These are phyloP conservation scores for Peronosclerospora sorghi DNA, from an alignment of 352 stramenopile species.

Conservation along the genomic window DNA sequence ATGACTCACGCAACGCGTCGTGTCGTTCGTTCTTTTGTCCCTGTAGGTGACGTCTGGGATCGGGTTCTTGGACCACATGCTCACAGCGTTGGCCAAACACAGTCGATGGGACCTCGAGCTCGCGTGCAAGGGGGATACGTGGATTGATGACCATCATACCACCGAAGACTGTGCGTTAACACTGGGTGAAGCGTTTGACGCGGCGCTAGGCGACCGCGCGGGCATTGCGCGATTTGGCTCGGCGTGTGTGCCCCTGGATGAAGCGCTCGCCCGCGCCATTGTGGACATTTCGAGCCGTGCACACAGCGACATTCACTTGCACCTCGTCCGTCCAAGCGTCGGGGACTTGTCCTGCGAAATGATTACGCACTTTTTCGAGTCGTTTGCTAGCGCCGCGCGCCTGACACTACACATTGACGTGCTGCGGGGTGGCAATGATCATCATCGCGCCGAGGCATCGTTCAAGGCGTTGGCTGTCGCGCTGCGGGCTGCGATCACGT, in stretches of 20 bases:
- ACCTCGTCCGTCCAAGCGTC: conserved; percentile 75
- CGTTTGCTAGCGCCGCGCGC: conserved; percentile 85
- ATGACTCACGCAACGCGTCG: too few relatives aligned
- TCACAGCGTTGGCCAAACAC: conserved; percentile 83
- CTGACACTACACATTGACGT: conserved; percentile 91
- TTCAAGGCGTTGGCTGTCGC: conserved; percentile 89
- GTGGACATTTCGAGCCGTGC: conserved; percentile 92
- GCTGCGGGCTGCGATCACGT: conserved; percentile 63
- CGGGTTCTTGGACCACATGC: conserved; percentile 89
- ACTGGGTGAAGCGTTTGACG: conserved; percentile 87
- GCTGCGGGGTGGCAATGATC: conserved; percentile 85
- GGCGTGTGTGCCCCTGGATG: conserved; percentile 83
- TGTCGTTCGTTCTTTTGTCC: background rate
- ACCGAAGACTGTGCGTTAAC: conserved; percentile 92
- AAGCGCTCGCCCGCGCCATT: conserved; percentile 84
- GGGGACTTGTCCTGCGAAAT: conserved; percentile 89
- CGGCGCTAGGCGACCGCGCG: conserved; percentile 79
- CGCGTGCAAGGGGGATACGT: conserved; percentile 87
- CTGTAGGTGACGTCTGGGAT: conserved; percentile 81
- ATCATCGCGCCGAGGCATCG: conserved; percentile 86
- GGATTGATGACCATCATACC: conserved; percentile 96
- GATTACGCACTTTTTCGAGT: conserved; percentile 92
- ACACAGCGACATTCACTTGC: conserved; percentile 84
- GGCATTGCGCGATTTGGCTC: conserved; percentile 87
- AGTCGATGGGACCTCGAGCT: conserved; percentile 85